Percentiles rank a stretch among this genome's conserved stretches.
phyloP scores from a whole-genome alignment of 2,329 filamentous ascomycete species.

The Penicillium sp. region DNA sequence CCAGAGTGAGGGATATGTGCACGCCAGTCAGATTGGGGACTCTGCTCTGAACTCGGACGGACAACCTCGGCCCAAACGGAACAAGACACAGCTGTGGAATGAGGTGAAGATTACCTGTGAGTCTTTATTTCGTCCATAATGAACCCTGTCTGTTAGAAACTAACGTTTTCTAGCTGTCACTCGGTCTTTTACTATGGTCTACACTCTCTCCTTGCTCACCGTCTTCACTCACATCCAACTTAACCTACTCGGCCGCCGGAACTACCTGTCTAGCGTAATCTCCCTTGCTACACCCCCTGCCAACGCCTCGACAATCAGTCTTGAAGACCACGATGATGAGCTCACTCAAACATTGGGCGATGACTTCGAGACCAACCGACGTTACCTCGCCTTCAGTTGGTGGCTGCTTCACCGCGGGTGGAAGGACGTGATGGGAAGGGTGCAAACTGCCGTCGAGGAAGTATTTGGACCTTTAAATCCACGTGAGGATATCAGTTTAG shows the following conservation, averaged over 20 bases:
- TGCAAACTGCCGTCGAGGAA: conserved; percentile 81
- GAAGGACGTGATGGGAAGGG: conserved; percentile 75
- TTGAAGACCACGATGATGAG: conserved; percentile 93
- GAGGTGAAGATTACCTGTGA: conserved; percentile 93
- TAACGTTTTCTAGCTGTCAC: conserved; percentile 67
- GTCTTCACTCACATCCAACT: conserved; percentile 93
- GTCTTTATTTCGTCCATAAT: background rate
- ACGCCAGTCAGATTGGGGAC: conserved; percentile 72
- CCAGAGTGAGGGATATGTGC: conserved; percentile 78
- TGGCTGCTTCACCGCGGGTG: conserved; percentile 93
- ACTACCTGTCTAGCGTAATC: conserved; percentile 93
- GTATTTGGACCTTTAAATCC: conserved; percentile 88
- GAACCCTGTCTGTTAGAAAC: background rate
- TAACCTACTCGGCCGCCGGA: conserved; percentile 91
- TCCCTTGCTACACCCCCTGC: conserved; percentile 76
- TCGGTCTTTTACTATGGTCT: conserved; percentile 84
- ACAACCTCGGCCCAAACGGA: conserved; percentile 62
- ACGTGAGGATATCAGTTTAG: conserved; percentile 80
- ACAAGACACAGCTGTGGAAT: conserved; percentile 93
- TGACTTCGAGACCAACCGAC: conserved; percentile 93
- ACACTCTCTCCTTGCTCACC: conserved; percentile 83
- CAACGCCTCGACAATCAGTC: conserved; percentile 72
- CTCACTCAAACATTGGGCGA: conserved; percentile 82
- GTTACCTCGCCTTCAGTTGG: conserved; percentile 96
- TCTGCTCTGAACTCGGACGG: conserved; percentile 50